These are phyloP conservation scores for Phialocephala subalpina DNA, from an alignment of 2,329 filamentous ascomycete species.

Conservation along the genomic window DNA sequence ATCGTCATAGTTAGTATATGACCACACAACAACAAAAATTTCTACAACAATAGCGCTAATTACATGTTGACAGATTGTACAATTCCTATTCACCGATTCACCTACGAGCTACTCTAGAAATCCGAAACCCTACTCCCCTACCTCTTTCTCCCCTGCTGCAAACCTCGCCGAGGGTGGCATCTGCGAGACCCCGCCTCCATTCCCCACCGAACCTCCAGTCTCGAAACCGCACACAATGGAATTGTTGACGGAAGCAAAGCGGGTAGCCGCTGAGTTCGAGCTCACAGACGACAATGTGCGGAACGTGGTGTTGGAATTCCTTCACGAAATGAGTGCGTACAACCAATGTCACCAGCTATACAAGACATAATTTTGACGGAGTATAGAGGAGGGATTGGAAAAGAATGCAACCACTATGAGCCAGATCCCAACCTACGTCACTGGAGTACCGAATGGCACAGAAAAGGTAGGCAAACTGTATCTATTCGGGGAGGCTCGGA, in stretches of 20 bases:
- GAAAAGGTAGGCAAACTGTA: constrained; percentile 75
- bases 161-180: constrained; percentile 53
- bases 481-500: neutral
- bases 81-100: constrained; percentile 54
- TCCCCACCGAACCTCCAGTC: constrained; percentile 60
- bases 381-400: constrained; percentile 78
- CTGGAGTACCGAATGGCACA: constrained; percentile 92
- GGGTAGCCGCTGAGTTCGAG: constrained; percentile 85
- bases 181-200: constrained; percentile 63
- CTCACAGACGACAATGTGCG: constrained; percentile 82
- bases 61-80: constrained; percentile 52
- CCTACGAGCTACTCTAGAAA: constrained; percentile 46
- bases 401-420: constrained; percentile 83
- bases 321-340: constrained; percentile 79
- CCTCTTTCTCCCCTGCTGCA: constrained; percentile 53
- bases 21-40: constrained; percentile 4
- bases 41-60: constrained; percentile 2
- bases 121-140: constrained; percentile 39
- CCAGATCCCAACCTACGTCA: constrained; percentile 98
- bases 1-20: constrained; percentile 41
- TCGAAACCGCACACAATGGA: constrained; percentile 67
- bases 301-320: constrained; percentile 83
- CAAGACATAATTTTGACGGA: constrained; percentile 32
- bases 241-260: constrained; percentile 75
- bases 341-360: constrained; percentile 26